Base-by-base conservation (phyloP, 805 yeast species). In the Isabelozyma pseudorhagii region DNA sequence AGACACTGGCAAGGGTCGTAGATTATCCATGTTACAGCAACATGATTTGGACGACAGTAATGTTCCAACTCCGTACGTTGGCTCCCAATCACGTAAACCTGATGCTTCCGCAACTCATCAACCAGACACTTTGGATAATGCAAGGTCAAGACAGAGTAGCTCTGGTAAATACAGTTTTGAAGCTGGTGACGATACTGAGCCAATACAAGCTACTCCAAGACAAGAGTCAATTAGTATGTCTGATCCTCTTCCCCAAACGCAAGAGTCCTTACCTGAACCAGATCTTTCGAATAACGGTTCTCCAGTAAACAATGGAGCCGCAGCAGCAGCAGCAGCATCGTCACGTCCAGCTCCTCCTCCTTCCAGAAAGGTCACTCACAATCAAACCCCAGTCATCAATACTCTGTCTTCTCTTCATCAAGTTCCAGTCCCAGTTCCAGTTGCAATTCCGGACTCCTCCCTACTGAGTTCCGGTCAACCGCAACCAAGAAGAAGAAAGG, bases 301-400 rank as follows among this genome's bases (percentile, higher is more conserved):
- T 13, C 54, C 50, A 14, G 44, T 52, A 18, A 38, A 52, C 29
- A 51, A 45, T 36, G 54, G 25, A 21, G 25, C 25, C 6, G 25
- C 25, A 21, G 25, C 25, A 21, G 5, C 69, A 69, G n/a, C n/a
- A 15, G 17, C 17, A 40, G 76, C 81, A 3, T 9, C 36, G 5
- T 31, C 36, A 31, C 36, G 36, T 31, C 85, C 85, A 5, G 77
- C 78, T 4, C 80, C 83, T 38, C 86, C 85, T 15, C 85, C 84
- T 38, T 70, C 84, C 1, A 75, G 85, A 62, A 81, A 79, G 57
- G 74, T 72, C 11, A 63, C 63, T 3, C 66, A 74, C 51, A 69
- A 67, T 50, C 68, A 64, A 42, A 61, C 63, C 36, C 57, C 58
- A 28, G 62, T 8, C 13, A 21, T 38, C 10, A 31, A 27, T 71